These are phyloP conservation scores for Achlya hypogyna DNA, from an alignment of 352 stramenopile species.

Conservation along the genomic window DNA sequence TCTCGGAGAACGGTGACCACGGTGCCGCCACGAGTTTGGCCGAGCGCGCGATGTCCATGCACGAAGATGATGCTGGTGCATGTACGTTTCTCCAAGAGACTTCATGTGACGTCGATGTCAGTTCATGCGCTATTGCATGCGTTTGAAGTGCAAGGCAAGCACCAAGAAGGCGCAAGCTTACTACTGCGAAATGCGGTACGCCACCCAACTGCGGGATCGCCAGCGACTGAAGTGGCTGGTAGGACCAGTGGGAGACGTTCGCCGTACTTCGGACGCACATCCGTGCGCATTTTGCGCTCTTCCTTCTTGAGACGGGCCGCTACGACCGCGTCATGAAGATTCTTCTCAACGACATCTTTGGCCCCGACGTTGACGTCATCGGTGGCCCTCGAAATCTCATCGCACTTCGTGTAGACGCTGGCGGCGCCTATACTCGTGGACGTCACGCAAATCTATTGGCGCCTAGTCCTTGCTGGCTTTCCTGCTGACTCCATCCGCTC, in stretches of 20 bases:
- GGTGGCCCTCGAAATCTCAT: constrained; percentile 3
- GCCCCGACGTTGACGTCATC: not conserved
- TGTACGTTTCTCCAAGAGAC: constrained; percentile 35
- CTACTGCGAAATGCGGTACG: constrained; percentile 68
- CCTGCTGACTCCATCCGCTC: constrained; percentile 29
- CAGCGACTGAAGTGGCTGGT: not conserved
- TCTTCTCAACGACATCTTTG: constrained; percentile 61
- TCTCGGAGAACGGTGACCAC: constrained; percentile 50
- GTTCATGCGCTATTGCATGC: constrained; percentile 76
- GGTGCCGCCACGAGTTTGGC: constrained; percentile 58
- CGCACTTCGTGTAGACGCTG: constrained; percentile 32
- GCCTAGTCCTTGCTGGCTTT: constrained; percentile 63
- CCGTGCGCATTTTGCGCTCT: constrained; percentile 79
- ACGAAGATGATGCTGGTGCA: constrained; percentile 73
- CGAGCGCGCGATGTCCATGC: constrained; percentile 77
- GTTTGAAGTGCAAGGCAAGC: constrained; percentile 64
- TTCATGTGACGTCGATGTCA: constrained; percentile 20
- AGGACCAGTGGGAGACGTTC: constrained; percentile 68
- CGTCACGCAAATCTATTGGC: constrained; percentile 76
- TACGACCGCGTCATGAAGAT: constrained; percentile 80
- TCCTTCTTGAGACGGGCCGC: constrained; percentile 65
- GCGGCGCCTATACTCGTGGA: constrained; percentile 52
- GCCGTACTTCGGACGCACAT: constrained; percentile 58
- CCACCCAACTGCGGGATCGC: no score
- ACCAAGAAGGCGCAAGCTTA: constrained; percentile 77